These are phyloP conservation scores for Fistulifera solaris DNA, from an alignment of 108 stramenopile genomes.

Conservation along the genomic window DNA sequence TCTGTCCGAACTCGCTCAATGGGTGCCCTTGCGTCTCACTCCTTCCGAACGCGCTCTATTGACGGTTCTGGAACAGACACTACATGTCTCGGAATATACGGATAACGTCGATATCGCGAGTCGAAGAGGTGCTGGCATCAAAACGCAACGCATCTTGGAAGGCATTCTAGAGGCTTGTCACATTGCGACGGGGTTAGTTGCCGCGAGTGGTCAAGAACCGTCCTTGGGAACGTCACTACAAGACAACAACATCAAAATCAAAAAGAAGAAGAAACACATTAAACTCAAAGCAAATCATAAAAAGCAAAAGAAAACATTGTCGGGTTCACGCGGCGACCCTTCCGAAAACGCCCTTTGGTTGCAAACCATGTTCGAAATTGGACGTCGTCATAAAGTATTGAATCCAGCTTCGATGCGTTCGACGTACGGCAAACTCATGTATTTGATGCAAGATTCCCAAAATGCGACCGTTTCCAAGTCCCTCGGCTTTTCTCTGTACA, in stretches of 20 bases:
- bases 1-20: constrained; percentile 22
- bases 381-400: constrained; percentile 80
- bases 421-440: constrained; percentile 84
- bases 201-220: constrained; percentile 18
- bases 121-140: constrained; percentile 13
- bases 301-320: background rate
- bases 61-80: constrained; percentile 26
- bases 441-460: constrained; percentile 66
- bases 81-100: constrained; percentile 56
- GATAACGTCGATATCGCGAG: constrained; percentile 45
- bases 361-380: constrained; percentile 54
- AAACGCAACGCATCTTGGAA: constrained; percentile 38
- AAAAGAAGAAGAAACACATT: background rate
- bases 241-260: background rate
- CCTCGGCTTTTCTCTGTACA: constrained; percentile 42
- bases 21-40: constrained; percentile 34
- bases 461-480: constrained; percentile 34
- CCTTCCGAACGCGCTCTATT: constrained; percentile 28
- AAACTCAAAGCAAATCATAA: background rate
- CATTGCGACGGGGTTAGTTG: constrained; percentile 39
- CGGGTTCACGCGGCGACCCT: constrained; percentile 21
- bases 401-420: constrained; percentile 73
- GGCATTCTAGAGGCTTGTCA: constrained; percentile 36
- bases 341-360: constrained; percentile 42
- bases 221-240: background rate